Percentiles rank a stretch among this genome's conserved stretches.
These are phyloP conservation scores for Prunus salicina DNA, from an alignment of 306 rosid species.

Conservation along the genomic window DNA sequence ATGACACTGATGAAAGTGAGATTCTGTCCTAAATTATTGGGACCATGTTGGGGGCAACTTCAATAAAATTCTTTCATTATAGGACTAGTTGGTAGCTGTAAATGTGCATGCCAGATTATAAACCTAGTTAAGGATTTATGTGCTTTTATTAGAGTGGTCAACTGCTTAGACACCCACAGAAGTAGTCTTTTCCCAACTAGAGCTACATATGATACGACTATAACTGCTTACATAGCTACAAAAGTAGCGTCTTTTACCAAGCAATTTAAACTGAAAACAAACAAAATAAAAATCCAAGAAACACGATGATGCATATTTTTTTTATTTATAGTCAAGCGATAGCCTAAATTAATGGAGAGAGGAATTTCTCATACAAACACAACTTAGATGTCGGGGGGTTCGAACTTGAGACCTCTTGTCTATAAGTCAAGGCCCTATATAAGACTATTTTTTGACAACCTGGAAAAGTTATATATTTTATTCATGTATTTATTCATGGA, in stretches of 20 bases:
- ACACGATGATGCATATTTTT: too few relatives aligned
- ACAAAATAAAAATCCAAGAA: too few relatives aligned
- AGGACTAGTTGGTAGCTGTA: neutral
- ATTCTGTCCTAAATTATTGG: neutral
- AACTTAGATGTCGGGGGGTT: too few relatives aligned
- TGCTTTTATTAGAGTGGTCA: neutral
- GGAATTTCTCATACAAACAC: too few relatives aligned
- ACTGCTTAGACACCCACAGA: neutral
- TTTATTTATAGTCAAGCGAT: too few relatives aligned
- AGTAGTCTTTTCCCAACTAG: neutral
- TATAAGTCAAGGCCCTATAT: neutral
- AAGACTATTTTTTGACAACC: neutral
- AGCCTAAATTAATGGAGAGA: too few relatives aligned
- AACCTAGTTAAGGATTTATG: neutral
- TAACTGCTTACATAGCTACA: neutral
- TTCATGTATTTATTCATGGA: neutral
- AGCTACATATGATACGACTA: too few relatives aligned
- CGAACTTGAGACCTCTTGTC: too few relatives aligned
- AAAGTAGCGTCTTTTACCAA: neutral
- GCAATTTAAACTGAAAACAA: too few relatives aligned
- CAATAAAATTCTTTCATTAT: neutral
- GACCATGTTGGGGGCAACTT: neutral
- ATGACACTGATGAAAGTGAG: neutral
- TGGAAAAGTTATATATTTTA: neutral
- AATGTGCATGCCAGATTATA: neutral